phyloP scores from a whole-genome alignment of 1,284 basidiomycete genomes.

The Macrocystidia cucumis region DNA sequence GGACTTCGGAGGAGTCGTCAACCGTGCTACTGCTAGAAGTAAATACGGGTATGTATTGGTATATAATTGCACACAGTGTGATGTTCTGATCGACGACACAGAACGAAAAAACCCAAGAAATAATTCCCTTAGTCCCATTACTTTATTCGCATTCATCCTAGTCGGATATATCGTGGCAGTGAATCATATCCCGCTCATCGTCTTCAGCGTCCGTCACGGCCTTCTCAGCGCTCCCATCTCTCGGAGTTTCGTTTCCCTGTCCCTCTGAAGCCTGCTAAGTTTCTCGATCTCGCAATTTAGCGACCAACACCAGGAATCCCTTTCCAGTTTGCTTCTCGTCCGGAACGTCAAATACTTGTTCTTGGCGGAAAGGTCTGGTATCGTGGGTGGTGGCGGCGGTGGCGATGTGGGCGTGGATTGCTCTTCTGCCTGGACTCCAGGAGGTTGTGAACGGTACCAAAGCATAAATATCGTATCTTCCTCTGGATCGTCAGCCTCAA shows the following conservation, averaged over 20 bases:
- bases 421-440: slow-evolving; percentile 14
- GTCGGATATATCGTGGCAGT: background rate
- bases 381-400: slow-evolving; percentile 15
- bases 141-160: too few relatives aligned
- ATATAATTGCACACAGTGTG: background rate
- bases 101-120: slow-evolving; percentile 82
- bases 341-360: slow-evolving; percentile 62
- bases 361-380: slow-evolving; percentile 53
- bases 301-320: slow-evolving; percentile 86
- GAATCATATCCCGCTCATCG: background rate
- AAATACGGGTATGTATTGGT: slow-evolving; percentile 78
- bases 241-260: slow-evolving; percentile 51
- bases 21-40: slow-evolving; percentile 76
- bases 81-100: slow-evolving; percentile 10
- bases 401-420: slow-evolving; percentile 17
- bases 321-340: slow-evolving; percentile 71
- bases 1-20: slow-evolving; percentile 90
- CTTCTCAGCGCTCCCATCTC: slow-evolving; percentile 44
- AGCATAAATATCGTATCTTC: slow-evolving; percentile 73
- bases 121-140: slow-evolving; percentile 21
- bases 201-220: background rate
- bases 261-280: slow-evolving; percentile 46
- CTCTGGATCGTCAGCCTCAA: slow-evolving; percentile 70
- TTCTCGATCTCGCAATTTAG: slow-evolving; percentile 80
- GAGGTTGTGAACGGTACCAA: slow-evolving; percentile 43